Conservation (phyloP, 192 early-diverging fungal species). For the Radiomyces spectabilis region DNA sequence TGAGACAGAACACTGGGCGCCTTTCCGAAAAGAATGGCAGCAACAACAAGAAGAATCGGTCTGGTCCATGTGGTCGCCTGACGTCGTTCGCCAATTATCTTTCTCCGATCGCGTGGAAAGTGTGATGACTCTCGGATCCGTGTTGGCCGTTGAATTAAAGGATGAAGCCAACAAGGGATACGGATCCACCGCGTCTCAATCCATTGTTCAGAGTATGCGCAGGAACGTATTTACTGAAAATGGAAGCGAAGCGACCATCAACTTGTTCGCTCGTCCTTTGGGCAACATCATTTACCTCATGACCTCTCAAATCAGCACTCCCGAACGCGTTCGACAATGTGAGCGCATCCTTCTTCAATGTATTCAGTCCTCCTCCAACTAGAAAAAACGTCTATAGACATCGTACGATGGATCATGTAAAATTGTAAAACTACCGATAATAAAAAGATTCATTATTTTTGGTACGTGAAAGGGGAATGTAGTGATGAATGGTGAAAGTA, state of each 20-base stretch:
- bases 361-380: too few species aligned
- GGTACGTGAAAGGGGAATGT: too few species aligned
- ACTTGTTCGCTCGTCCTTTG: constrained; percentile 59
- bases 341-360: constrained; percentile 39
- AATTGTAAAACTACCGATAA: too few species aligned
- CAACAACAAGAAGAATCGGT: constrained; percentile 10
- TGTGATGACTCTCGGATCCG: constrained; percentile 57
- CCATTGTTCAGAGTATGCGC: constrained; percentile 29
- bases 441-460: too few species aligned
- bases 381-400: too few species aligned
- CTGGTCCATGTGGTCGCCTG: constrained; percentile 34
- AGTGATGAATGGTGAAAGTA: too few species aligned
- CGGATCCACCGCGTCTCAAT: constrained; percentile 32
- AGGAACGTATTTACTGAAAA: constrained; percentile 9
- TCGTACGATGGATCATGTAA: too few species aligned
- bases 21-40: constrained; percentile 29
- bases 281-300: constrained; percentile 79
- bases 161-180: constrained; percentile 41
- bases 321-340: constrained; percentile 31
- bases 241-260: constrained; percentile 16
- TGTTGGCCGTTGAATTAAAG: constrained; percentile 58
- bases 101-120: constrained; percentile 50
- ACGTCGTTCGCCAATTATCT: constrained; percentile 40
- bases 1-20: constrained; percentile 1
- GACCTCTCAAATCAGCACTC: constrained; percentile 44